Evolutionary conservation across 306 rosid species (phyloP).

Genomic region (Malus fusca): DNA sequence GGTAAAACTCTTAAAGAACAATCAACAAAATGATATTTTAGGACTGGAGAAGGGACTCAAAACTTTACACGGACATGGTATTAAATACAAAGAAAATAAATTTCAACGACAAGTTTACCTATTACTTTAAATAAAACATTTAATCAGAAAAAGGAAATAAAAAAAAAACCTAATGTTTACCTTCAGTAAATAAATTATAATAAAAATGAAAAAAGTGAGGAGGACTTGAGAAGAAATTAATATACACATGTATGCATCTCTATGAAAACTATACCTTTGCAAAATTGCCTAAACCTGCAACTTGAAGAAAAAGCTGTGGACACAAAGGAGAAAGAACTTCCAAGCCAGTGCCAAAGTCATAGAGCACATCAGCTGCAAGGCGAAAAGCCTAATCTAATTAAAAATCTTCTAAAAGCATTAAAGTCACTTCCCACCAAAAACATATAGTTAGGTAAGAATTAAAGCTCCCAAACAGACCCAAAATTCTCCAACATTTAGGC

Average conservation of each 20-base stretch:
- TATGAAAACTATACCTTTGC: constrained; percentile 51
- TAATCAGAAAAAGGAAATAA: neutral
- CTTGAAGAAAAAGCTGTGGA: constrained; percentile 88
- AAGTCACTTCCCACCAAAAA: neutral
- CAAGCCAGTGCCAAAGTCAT: constrained; percentile 85
- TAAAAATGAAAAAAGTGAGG: neutral
- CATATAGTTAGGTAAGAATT: neutral
- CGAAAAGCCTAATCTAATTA: constrained; percentile 16
- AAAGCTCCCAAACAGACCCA: constrained; percentile 42
- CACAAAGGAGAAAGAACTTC: constrained; percentile 95
- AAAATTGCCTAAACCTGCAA: constrained; percentile 93
- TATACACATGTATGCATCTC: neutral
- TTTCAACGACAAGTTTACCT: neutral
- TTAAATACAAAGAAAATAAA: neutral
- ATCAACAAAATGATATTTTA: neutral
- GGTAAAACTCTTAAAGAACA: neutral
- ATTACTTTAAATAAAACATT: neutral
- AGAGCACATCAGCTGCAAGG: constrained; percentile 86
- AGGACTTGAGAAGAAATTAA: neutral
- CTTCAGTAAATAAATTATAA: neutral
- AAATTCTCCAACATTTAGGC: constrained; percentile 85
- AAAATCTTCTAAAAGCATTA: neutral
- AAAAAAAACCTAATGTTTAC: neutral
- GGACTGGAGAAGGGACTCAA: neutral
- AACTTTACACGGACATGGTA: neutral